Conservation (phyloP, 805 yeast species). For the Saturnispora sekii region DNA sequence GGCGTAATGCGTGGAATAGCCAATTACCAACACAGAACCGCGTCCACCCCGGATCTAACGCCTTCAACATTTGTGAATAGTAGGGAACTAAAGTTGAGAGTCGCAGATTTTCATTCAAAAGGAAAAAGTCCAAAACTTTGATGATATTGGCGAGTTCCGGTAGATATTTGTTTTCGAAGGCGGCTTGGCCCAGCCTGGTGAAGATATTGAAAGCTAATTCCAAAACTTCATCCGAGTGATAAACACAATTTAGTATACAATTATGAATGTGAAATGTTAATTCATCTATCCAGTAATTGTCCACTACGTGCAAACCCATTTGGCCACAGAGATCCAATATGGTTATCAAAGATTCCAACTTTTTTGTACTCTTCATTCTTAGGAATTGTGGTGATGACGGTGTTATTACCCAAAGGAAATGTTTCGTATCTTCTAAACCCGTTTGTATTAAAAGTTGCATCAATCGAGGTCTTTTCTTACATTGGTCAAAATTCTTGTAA, state of each 20-base stretch:
- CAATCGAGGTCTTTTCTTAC: too few relatives aligned
- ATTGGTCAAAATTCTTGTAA: too few relatives aligned
- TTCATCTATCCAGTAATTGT: neutral
- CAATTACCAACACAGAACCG: neutral
- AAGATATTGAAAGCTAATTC: neutral
- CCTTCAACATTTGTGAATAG: neutral
- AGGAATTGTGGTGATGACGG: too few relatives aligned
- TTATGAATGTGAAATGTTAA: slow-evolving; percentile 1
- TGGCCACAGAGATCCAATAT: too few relatives aligned
- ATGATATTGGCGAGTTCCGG: neutral
- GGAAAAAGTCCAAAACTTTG: neutral
- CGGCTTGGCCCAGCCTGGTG: neutral
- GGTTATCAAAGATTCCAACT: too few relatives aligned
- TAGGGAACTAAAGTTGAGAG: neutral
- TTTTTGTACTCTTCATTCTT: too few relatives aligned
- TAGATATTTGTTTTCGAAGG: neutral
- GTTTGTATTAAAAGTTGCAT: too few relatives aligned
- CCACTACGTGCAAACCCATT: neutral
- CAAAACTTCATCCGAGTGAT: neutral
- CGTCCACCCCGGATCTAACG: neutral
- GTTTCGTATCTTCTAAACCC: too few relatives aligned
- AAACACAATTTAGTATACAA: slow-evolving; percentile 1
- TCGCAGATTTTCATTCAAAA: neutral
- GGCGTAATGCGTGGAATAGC: neutral
- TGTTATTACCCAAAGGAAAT: too few relatives aligned